Percentiles rank a stretch among this genome's conserved stretches.
These are phyloP conservation scores for Tetrahymena borealis DNA, from an alignment of 73 alveolate species.

Conservation along the genomic window DNA sequence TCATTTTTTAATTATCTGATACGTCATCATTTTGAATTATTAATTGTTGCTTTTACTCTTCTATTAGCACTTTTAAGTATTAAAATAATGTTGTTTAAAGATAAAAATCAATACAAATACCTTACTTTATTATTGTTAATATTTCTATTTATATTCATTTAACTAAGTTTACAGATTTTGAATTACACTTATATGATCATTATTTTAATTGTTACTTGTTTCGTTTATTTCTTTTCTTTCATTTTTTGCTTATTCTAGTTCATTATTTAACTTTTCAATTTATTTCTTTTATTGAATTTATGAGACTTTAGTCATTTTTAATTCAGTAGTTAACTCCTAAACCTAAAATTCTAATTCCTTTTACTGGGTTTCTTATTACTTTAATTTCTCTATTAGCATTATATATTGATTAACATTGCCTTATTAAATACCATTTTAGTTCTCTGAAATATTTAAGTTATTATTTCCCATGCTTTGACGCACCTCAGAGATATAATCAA, in stretches of 20 bases:
- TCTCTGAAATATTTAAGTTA: background rate
- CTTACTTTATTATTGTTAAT: background rate
- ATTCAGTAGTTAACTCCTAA: background rate
- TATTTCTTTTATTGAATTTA: background rate
- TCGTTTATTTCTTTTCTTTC: background rate
- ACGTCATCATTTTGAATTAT: background rate
- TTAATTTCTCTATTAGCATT: background rate
- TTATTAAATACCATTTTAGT: background rate
- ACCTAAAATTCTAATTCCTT: background rate
- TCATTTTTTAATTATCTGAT: background rate
- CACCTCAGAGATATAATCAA: background rate
- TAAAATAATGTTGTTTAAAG: too few relatives aligned
- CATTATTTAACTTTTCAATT: background rate
- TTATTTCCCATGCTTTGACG: background rate
- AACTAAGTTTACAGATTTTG: background rate
- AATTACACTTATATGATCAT: background rate
- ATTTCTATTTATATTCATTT: background rate
- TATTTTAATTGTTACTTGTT: too few relatives aligned
- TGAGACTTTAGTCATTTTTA: background rate
- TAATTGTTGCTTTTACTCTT: too few relatives aligned
- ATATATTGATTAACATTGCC: background rate
- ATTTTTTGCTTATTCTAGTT: background rate
- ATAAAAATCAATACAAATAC: too few relatives aligned
- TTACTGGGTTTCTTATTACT: background rate
- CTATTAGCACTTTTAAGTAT: too few relatives aligned